Evolutionary conservation across 2,329 filamentous ascomycete genomes (phyloP).

Genomic region (Chaetomiaceae sp.): DNA sequence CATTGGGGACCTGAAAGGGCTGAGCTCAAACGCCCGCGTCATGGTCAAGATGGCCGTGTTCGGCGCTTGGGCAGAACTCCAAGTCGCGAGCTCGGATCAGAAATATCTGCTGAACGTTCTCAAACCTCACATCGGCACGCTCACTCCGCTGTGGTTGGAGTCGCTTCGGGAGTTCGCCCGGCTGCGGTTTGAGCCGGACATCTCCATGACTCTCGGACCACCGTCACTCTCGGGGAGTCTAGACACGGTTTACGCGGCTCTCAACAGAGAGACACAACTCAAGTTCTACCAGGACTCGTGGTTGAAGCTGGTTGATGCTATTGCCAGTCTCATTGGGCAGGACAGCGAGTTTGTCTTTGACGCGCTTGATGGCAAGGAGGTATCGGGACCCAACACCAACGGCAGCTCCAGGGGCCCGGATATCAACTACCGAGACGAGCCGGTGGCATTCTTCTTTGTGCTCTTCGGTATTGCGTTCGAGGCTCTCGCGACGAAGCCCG

Average conservation of each 20-base stretch:
- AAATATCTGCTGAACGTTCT: conserved; percentile 83
- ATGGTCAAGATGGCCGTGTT: conserved; percentile 99
- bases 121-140: conserved; percentile 78
- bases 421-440: conserved; percentile 97
- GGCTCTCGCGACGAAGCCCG: conserved; percentile 76
- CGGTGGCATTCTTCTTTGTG: conserved; percentile 97
- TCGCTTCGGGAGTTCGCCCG: conserved; percentile 90
- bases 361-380: conserved; percentile 79
- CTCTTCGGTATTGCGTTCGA: conserved; percentile 96
- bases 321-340: conserved; percentile 93
- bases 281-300: conserved; percentile 97
- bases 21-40: conserved; percentile 92
- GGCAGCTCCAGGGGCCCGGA: conserved; percentile 59
- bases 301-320: conserved; percentile 94
- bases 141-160: conserved; percentile 91
- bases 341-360: conserved; percentile 98
- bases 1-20: conserved; percentile 85
- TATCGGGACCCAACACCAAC: conserved; percentile 41
- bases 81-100: conserved; percentile 90
- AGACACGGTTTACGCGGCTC: conserved; percentile 87
- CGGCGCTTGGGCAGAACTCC: conserved; percentile 93
- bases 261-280: conserved; percentile 89
- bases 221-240: conserved; percentile 77
- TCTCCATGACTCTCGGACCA: conserved; percentile 81
- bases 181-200: conserved; percentile 88